A percentile compares a stretch with the other conserved stretches of the same genome.
These are phyloP conservation scores for Hygrophorus pudorinus DNA, from an alignment of 768 basidiomycete genomes.

Conservation along the genomic window DNA sequence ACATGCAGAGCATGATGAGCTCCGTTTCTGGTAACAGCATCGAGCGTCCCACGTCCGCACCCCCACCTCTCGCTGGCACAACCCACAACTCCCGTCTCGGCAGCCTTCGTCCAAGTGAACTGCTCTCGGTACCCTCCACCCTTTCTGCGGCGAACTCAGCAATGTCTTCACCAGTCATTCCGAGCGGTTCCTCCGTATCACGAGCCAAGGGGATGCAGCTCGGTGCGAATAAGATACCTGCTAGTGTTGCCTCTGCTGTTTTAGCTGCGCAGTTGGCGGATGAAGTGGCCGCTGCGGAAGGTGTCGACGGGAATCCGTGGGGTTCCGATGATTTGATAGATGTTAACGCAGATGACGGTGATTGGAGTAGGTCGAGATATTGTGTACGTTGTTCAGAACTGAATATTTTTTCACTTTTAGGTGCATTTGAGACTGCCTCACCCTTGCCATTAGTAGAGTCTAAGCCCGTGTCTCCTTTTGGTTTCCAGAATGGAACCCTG, in stretches of 20 bases:
- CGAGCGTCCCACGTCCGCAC: constrained; percentile 30
- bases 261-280: constrained; percentile 50
- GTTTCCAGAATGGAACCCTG: background rate
- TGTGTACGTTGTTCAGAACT: constrained; percentile 1
- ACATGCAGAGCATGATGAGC: constrained; percentile 61
- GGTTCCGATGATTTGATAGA: constrained; percentile 81
- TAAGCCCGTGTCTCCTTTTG: constrained; percentile 12
- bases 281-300: constrained; percentile 36
- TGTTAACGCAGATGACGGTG: constrained; percentile 84
- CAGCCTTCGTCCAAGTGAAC: too few species aligned
- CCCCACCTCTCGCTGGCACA: constrained; percentile 10
- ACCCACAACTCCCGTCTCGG: background rate
- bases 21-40: constrained; percentile 8
- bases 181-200: background rate
- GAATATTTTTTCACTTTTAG: constrained; percentile 22
- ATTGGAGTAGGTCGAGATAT: constrained; percentile 70
- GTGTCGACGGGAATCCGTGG: constrained; percentile 48
- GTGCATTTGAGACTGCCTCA: constrained; percentile 64
- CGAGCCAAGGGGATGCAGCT: constrained; percentile 62
- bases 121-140: background rate
- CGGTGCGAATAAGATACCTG: constrained; percentile 40
- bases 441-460: constrained; percentile 14
- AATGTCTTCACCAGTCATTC: background rate
- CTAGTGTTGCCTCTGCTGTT: constrained; percentile 21
- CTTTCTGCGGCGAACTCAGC: background rate